phyloP scores from a whole-genome alignment of 768 basidiomycete species.

The Tremella yokohamensis region DNA sequence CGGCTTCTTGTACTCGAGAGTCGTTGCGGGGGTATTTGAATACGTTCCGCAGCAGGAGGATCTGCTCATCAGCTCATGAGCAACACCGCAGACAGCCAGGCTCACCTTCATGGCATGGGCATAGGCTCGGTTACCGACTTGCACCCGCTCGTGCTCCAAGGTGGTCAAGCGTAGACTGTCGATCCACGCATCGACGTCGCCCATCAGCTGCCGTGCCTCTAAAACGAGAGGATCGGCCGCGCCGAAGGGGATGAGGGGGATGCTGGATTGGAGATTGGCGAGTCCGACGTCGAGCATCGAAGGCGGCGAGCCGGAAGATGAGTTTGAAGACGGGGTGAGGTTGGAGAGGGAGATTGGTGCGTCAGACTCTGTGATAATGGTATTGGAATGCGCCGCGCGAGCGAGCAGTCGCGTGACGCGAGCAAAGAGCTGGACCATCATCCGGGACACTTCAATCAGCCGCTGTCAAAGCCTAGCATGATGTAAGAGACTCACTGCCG shows the following conservation, averaged over 20 bases:
- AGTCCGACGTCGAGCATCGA: background rate
- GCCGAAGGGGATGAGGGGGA: background rate
- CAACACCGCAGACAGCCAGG: background rate
- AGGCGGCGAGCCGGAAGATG: conserved; percentile 3
- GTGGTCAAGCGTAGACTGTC: conserved; percentile 37
- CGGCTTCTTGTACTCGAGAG: conserved; percentile 37
- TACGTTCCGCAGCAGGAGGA: conserved; percentile 41
- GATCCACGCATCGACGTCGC: conserved; percentile 46
- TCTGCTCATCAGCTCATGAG: conserved; percentile 21
- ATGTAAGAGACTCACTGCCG: conserved; percentile 49
- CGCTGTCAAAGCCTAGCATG: background rate
- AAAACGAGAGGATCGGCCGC: conserved; percentile 19
- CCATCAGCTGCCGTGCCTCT: conserved; percentile 33
- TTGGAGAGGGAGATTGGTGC: background rate
- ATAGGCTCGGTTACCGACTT: conserved; percentile 46
- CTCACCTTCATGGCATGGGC: conserved; percentile 48
- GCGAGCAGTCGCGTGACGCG: conserved; percentile 38
- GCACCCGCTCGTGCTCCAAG: conserved; percentile 47
- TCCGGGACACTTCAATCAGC: conserved; percentile 37
- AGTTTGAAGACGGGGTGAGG: background rate
- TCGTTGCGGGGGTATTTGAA: conserved; percentile 36
- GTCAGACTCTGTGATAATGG: conserved; percentile 26
- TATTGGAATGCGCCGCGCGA: conserved; percentile 18
- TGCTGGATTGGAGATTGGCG: conserved; percentile 1
- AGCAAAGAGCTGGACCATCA: conserved; percentile 45